Conservation (phyloP, 208 protist genomes). For the Naegleria fowleri region DNA sequence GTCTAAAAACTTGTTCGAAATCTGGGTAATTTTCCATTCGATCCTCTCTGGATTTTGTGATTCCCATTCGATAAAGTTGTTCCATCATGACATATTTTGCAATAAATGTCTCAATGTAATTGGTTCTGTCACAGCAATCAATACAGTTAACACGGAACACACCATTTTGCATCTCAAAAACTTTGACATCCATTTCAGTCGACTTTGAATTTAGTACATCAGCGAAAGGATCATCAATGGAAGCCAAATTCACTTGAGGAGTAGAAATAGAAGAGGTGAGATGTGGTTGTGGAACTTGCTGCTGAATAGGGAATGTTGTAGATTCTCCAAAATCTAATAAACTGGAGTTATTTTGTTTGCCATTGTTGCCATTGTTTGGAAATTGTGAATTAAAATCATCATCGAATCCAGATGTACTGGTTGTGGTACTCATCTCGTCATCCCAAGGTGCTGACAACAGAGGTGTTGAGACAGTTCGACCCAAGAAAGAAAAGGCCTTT, state of each 20-base stretch:
- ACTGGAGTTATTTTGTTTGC: not conserved
- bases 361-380: not conserved
- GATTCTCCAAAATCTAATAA: constrained; percentile 7
- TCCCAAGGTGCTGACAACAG: not conserved
- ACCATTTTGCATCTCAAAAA: constrained; percentile 5
- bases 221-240: not conserved
- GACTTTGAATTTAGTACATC: not conserved
- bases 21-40: not conserved
- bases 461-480: not conserved
- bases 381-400: not conserved
- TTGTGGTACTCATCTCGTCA: not conserved
- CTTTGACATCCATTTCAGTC: not conserved
- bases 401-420: not conserved
- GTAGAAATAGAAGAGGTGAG: not conserved
- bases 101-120: constrained; percentile 14
- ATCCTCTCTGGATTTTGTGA: not conserved
- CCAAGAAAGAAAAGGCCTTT: not conserved
- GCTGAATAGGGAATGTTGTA: too few relatives aligned
- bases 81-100: not conserved
- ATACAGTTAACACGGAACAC: constrained; percentile 24
- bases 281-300: not conserved
- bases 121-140: constrained; percentile 31
- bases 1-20: constrained; percentile 19
- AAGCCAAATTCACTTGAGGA: not conserved
- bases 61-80: not conserved